Base-by-base conservation (phyloP, 129 eudicot species). In the Flaveria sonorensis region DNA sequence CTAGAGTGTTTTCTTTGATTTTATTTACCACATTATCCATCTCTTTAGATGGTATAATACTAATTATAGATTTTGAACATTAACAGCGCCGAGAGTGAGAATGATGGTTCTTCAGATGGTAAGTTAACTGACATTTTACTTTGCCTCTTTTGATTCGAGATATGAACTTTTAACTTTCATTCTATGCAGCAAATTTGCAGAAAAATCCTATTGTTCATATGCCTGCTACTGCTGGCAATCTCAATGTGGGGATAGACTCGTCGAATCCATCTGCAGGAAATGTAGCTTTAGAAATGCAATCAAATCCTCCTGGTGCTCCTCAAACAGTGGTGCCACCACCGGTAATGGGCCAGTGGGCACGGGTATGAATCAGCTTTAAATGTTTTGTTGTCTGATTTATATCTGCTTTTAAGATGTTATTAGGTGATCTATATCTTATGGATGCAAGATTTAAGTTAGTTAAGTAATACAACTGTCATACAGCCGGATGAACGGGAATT, bases 81-180 rank as follows among this genome's bases (percentile, higher is more conserved):
- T 40, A 70, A 69, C 85, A 92, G 98, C 73, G 94, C 75, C 77
- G 98, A 88, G 81, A 92, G 94, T 48, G 96, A 89, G 73, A 88
- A 90, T 64, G 94, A 90, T 71, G 92, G 92, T 73, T 90, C 96
- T 21, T 88, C 88, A 14, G 92, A 89, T 68, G 98, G 98, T 92
- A 61, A 84, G 80, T 28, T 74, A 26, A 63, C 46, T 74, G 21
- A 4, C 6, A 50, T 68, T 74, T 7, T 24, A 42, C 40, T 26
- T 16, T 12, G 16, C 7, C 15, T 52, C 18, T 19, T n/a, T 10
- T 10, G 10, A 2, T 6, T 64, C 36, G 23, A 51, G 21, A 46
- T 60, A 71, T 23, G 21, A 57, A 43, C 24, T 21, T 6, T 10
- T 16, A 47, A 63, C 11, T 45, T 77, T 68, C 21, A 20, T 77